These are phyloP conservation scores for Rhizopogon parksii DNA, from an alignment of 1,284 basidiomycete genomes.

Conservation along the genomic window DNA sequence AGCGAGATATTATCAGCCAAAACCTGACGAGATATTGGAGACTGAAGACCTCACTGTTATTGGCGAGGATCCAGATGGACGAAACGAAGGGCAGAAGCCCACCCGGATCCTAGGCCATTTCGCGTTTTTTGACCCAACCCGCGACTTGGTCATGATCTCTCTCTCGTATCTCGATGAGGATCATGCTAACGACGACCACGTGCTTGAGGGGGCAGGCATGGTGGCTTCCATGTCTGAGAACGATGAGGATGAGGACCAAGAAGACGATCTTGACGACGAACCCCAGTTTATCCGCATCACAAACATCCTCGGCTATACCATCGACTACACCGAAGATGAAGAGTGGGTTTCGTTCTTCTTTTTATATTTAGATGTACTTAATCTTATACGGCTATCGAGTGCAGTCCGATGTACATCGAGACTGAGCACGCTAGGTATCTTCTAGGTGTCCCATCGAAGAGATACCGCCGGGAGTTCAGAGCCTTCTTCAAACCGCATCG, in stretches of 20 bases:
- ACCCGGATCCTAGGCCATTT: slow-evolving; percentile 35
- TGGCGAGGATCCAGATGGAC: slow-evolving; percentile 27
- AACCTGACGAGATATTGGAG: slow-evolving; percentile 28
- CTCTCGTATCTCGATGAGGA: slow-evolving; percentile 21
- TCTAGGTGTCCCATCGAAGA: slow-evolving; percentile 38
- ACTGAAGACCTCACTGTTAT: slow-evolving; percentile 24
- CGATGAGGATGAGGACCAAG: slow-evolving; percentile 40
- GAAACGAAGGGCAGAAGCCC: slow-evolving; percentile 25
- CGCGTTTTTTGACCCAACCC: slow-evolving; percentile 32
- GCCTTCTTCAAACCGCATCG: slow-evolving; percentile 45
- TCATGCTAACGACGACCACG: slow-evolving; percentile 2
- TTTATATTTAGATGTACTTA: not conserved
- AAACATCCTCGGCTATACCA: slow-evolving; percentile 27
- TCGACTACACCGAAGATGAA: slow-evolving; percentile 31
- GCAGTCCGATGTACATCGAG: slow-evolving; percentile 55
- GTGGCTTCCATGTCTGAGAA: slow-evolving; percentile 28
- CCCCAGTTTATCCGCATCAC: slow-evolving; percentile 31
- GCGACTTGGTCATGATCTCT: slow-evolving; percentile 23
- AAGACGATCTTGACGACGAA: slow-evolving; percentile 29
- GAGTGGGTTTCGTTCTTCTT: slow-evolving; percentile 30
- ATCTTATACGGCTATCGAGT: not conserved
- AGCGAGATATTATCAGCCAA: slow-evolving; percentile 22
- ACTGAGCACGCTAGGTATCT: slow-evolving; percentile 58
- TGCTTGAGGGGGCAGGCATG: slow-evolving; percentile 32
- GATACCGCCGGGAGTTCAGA: slow-evolving; percentile 39